Conservation (phyloP, 305 asterid genomes). For the Fraxinus latifolia region DNA sequence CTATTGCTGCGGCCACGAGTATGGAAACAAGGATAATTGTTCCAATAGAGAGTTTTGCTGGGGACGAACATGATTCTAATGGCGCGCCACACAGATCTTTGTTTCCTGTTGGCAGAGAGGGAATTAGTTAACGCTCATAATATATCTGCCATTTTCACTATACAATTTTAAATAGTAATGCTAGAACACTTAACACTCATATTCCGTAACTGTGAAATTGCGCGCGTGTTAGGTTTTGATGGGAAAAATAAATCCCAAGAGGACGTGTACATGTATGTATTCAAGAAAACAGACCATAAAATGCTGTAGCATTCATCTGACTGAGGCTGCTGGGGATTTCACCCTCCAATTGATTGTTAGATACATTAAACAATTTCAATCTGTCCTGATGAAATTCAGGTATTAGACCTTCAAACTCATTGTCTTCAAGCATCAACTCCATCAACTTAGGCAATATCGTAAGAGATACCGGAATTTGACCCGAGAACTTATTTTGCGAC, state of each 20-base stretch:
- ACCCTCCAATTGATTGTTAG: slow-evolving; percentile 61
- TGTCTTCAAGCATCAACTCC: slow-evolving; percentile 59
- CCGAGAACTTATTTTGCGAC: slow-evolving; percentile 53
- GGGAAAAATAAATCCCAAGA: background rate
- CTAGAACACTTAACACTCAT: background rate
- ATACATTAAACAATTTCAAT: slow-evolving; percentile 37
- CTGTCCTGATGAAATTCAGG: slow-evolving; percentile 46
- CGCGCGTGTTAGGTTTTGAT: background rate
- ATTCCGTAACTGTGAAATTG: background rate
- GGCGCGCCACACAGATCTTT: slow-evolving; percentile 73
- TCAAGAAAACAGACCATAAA: slow-evolving; percentile 43
- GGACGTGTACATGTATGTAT: background rate
- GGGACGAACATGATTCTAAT: slow-evolving; percentile 33
- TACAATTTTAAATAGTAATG: background rate
- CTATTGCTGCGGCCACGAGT: slow-evolving; percentile 36
- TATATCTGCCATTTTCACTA: background rate
- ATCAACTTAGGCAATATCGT: slow-evolving; percentile 46
- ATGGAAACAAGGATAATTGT: slow-evolving; percentile 31
- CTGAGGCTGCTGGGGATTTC: slow-evolving; percentile 48
- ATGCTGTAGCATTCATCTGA: slow-evolving; percentile 37
- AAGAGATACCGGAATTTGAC: slow-evolving; percentile 54
- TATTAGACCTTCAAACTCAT: slow-evolving; percentile 51
- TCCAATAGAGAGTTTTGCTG: slow-evolving; percentile 25
- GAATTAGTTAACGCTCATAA: background rate
- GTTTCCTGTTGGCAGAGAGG: slow-evolving; percentile 45